Conservation (phyloP, 2,329 filamentous ascomycete genomes). For the Zarea fungicola region DNA sequence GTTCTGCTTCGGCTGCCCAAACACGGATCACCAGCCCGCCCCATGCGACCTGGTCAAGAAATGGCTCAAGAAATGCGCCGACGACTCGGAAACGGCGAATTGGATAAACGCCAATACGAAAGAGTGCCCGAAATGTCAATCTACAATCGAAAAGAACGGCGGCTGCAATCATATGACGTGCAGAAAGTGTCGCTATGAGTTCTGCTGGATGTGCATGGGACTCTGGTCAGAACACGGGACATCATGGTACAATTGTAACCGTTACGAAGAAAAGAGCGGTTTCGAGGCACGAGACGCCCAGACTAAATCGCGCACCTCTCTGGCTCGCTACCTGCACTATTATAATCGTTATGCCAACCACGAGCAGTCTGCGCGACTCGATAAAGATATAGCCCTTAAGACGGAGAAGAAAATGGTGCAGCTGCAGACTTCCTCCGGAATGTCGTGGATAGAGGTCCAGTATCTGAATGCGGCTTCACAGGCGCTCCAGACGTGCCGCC, state of each 20-base stretch:
- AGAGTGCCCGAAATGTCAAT: conserved; percentile 92
- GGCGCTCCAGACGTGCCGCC: conserved; percentile 91
- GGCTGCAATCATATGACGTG: conserved; percentile 99
- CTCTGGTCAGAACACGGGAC: conserved; percentile 98
- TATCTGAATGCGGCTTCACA: conserved; percentile 92
- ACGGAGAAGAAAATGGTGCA: conserved; percentile 99
- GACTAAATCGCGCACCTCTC: conserved; percentile 79
- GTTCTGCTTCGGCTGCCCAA: conserved; percentile 93
- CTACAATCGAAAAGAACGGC: conserved; percentile 98
- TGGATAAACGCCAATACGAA: conserved; percentile 99
- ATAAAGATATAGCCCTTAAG: conserved; percentile 93
- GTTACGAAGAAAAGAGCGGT: conserved; percentile 94
- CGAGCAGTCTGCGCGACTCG: conserved; percentile 92
- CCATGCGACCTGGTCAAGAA: conserved; percentile 87
- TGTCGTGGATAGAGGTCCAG: conserved; percentile 99
- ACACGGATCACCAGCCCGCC: conserved; percentile 87
- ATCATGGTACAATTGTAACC: conserved; percentile 99
- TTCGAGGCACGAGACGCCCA: conserved; percentile 86
- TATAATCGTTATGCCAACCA: conserved; percentile 99
- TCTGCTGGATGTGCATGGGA: conserved; percentile 99
- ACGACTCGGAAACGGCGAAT: conserved; percentile 96
- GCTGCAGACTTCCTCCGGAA: conserved; percentile 84
- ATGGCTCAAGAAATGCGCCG: conserved; percentile 97
- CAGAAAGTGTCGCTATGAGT: conserved; percentile 90
- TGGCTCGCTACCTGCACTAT: conserved; percentile 97